phyloP scores from a whole-genome alignment of 257 asterid genomes.

The Solanum etuberosum region DNA sequence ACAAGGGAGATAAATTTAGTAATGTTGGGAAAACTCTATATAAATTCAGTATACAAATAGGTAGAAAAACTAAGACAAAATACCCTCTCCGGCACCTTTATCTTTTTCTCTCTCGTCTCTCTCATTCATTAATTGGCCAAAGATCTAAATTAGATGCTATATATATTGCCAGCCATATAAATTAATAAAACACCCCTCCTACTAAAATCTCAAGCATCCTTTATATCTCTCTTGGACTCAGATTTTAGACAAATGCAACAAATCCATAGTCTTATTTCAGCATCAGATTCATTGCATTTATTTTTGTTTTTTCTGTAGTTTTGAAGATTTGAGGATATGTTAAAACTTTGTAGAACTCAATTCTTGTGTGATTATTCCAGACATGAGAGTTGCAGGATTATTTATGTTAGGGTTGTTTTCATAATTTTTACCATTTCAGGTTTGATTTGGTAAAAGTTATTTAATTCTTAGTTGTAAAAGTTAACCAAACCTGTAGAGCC shows the following conservation, averaged over 20 bases:
- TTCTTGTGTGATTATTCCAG: background rate
- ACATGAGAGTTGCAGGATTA: background rate
- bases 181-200: background rate
- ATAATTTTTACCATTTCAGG: background rate
- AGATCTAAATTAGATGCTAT: background rate
- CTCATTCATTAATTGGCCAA: background rate
- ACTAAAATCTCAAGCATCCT: too few relatives aligned
- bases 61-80: background rate
- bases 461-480: background rate
- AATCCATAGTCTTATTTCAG: background rate
- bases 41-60: background rate
- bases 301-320: background rate
- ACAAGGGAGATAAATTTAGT: background rate
- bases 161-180: background rate
- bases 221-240: too few relatives aligned
- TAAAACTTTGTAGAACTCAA: background rate
- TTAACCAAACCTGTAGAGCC: background rate
- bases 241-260: too few relatives aligned
- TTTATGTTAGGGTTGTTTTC: background rate
- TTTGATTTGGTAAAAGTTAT: background rate
- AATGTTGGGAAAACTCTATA: background rate
- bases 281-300: background rate
- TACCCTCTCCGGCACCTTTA: background rate
- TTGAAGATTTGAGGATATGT: background rate
- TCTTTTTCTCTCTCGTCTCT: background rate